Base-by-base conservation (phyloP, 2,329 filamentous ascomycete species). In the Juglanconis juglandina region DNA sequence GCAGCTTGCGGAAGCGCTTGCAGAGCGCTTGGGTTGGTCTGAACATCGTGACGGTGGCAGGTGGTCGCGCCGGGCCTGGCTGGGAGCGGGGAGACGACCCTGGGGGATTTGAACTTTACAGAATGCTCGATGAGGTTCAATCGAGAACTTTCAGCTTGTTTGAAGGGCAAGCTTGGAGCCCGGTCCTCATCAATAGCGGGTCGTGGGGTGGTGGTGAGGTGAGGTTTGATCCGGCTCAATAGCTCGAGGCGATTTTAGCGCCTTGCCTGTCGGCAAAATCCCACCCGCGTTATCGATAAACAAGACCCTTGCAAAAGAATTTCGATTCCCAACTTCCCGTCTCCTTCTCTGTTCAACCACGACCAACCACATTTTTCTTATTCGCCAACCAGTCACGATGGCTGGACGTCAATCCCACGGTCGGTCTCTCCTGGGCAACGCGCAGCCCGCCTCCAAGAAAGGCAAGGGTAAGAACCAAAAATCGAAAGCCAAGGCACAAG, bases 1-100 rank as follows among this genome's bases (percentile, higher is more conserved):
- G 82, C 61, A 93, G 80, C 71, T 94, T 92, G 75, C 87, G 85
- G 70, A 92, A 84, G 60, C 85, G 83, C 72, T 86, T 78, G 68
- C 83, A 82, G 69, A 96, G 87, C 65, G 79, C 73, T 69, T 84
- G 80, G 14, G 90, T 90, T 59, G 90, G 84, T 73, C 85, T 83
- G 42, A 63, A 63, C 87, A 90, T 91, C 64, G 72, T 77, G 67
- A 63, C 42, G 51, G 50, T 55, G 6, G 50, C 33, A 8, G 52
- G 35, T 34, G 30, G 46, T 9, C 37, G 60, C 33, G 34, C 17
- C 48, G 44, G 37, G 37, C 9, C 39, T 6, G 8, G 33, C 8
- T 33, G 13, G n/a, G 10, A 7, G n/a, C n/a, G 46, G 10, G 24
- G 4, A 2, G 3, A 1, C 2, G 33, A 5, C 13, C 3, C 24